phyloP scores from a whole-genome alignment of 768 basidiomycete genomes.

The Pisolithus marmoratus region DNA sequence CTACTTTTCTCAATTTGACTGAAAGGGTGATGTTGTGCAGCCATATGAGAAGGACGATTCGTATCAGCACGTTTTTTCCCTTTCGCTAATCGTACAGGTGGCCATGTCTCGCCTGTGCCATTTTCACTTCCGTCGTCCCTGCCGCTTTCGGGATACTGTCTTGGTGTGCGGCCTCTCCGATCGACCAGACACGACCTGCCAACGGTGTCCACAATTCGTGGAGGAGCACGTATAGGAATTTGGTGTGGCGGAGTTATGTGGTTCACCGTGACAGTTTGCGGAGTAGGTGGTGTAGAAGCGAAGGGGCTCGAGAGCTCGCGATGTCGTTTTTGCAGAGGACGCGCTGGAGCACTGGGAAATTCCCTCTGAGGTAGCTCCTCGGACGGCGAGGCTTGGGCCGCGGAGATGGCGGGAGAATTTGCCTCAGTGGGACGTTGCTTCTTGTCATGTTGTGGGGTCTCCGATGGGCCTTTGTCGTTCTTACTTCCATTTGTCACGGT shows the following conservation, averaged over 20 bases:
- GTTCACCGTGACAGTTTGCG: neutral
- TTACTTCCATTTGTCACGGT: too few relatives aligned
- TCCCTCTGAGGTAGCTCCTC: too few relatives aligned
- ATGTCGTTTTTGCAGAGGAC: conserved; percentile 8
- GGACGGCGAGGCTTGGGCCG: too few relatives aligned
- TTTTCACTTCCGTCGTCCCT: neutral
- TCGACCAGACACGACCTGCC: conserved; percentile 16
- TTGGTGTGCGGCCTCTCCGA: conserved; percentile 11
- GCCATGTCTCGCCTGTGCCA: too few relatives aligned
- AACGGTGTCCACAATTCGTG: conserved; percentile 15
- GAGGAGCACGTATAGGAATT: conserved; percentile 12
- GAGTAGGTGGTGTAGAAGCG: conserved; percentile 13
- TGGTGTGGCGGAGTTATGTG: neutral
- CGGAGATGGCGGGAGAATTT: too few relatives aligned
- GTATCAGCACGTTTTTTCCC: neutral
- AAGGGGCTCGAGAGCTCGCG: conserved; percentile 12
- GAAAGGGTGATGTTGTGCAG: conserved; percentile 5
- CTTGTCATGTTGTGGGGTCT: too few relatives aligned
- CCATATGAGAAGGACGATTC: too few relatives aligned
- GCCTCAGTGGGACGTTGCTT: too few relatives aligned
- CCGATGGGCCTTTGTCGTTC: too few relatives aligned
- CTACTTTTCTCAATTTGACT: neutral
- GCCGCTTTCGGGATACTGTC: neutral
- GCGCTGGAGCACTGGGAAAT: neutral
- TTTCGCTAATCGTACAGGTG: neutral